phyloP scores from a whole-genome alignment of 2,329 filamentous ascomycete species.

The Aspergillus vadensis region DNA sequence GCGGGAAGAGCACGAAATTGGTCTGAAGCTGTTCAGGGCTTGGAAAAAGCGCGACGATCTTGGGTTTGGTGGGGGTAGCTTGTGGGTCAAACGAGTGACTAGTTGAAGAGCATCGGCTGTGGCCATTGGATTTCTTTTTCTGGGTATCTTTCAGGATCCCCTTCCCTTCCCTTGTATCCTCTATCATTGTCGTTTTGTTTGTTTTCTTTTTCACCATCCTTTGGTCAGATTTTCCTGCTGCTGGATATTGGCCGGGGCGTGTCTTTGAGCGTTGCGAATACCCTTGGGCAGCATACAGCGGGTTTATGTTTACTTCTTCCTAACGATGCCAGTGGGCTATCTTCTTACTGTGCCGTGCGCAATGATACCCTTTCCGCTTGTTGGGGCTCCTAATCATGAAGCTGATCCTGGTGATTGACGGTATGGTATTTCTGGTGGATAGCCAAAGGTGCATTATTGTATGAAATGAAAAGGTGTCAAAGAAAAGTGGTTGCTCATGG shows the following conservation, averaged over 20 bases:
- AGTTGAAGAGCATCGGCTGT: constrained; percentile 45
- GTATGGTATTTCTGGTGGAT: constrained; percentile 1
- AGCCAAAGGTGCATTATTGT: background rate
- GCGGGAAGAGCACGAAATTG: constrained; percentile 76
- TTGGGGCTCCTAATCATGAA: constrained; percentile 2
- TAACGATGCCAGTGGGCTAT: constrained; percentile 20
- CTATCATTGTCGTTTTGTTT: background rate
- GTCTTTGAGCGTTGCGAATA: constrained; percentile 14
- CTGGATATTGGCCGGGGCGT: constrained; percentile 13
- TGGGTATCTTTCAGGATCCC: constrained; percentile 13
- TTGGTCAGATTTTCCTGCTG: constrained; percentile 1
- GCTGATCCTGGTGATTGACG: constrained; percentile 4
- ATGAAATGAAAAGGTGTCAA: constrained; percentile 12
- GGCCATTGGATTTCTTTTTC: constrained; percentile 9
- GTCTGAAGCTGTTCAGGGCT: constrained; percentile 71
- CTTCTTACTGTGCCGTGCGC: constrained; percentile 11
- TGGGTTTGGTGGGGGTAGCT: constrained; percentile 51
- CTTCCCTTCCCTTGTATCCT: constrained; percentile 9
- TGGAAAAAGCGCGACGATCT: constrained; percentile 74
- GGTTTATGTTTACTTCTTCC: constrained; percentile 13
- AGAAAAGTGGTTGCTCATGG: constrained; percentile 12
- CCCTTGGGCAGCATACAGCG: constrained; percentile 14
- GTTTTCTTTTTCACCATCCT: background rate
- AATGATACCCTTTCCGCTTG: constrained; percentile 19
- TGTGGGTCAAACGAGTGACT: constrained; percentile 80